phyloP scores from a whole-genome alignment of 1,284 basidiomycete genomes.

The Hypsizygus ulmarius region DNA sequence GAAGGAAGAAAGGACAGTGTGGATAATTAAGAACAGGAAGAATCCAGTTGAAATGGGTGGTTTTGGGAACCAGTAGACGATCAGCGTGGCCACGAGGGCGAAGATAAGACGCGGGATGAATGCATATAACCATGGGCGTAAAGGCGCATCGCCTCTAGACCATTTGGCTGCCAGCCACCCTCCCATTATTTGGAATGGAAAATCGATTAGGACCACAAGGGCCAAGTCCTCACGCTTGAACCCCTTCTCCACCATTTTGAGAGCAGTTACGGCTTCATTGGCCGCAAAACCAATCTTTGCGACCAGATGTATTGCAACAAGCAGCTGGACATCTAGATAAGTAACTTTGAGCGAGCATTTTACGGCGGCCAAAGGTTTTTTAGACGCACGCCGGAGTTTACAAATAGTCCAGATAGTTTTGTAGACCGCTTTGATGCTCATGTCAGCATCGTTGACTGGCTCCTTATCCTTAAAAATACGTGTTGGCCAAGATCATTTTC shows the following conservation, averaged over 20 bases:
- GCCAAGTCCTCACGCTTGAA: conserved; percentile 95
- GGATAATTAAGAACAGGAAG: conserved; percentile 76
- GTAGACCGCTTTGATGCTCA: conserved; percentile 91
- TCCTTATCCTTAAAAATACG: conserved; percentile 62
- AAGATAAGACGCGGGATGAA: conserved; percentile 88
- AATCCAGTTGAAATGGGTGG: conserved; percentile 76
- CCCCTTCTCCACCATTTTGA: conserved; percentile 98
- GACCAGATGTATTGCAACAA: conserved; percentile 86
- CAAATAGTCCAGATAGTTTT: conserved; percentile 94
- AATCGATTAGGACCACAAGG: conserved; percentile 93
- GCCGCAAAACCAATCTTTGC: conserved; percentile 96
- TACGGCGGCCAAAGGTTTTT: background rate
- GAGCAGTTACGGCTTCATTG: conserved; percentile 88
- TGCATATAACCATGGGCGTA: conserved; percentile 87
- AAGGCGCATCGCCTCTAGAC: conserved; percentile 74
- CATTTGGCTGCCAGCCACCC: conserved; percentile 96
- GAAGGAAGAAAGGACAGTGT: conserved; percentile 86
- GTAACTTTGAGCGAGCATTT: background rate
- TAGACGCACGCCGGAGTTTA: conserved; percentile 78
- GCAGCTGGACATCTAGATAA: conserved; percentile 81
- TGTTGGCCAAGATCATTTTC: conserved; percentile 4
- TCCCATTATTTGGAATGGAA: conserved; percentile 95
- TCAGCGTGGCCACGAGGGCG: conserved; percentile 69
- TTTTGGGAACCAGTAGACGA: conserved; percentile 85
- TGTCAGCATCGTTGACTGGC: conserved; percentile 70